These are phyloP conservation scores for Colletotrichum sansevieriae DNA, from an alignment of 2,329 filamentous ascomycete genomes.

Conservation along the genomic window DNA sequence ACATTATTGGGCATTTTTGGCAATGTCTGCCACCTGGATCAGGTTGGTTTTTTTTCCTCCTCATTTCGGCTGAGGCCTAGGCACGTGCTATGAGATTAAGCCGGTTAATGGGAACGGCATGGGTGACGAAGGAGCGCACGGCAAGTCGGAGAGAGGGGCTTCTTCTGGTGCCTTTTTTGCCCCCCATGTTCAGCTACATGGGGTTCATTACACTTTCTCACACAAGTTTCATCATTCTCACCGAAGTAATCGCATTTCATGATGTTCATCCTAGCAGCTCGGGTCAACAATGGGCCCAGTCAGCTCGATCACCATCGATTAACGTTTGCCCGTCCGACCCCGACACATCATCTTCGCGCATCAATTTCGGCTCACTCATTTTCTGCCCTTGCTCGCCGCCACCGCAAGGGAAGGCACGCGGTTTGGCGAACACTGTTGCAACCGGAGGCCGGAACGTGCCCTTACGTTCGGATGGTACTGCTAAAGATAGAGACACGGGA, in stretches of 20 bases:
- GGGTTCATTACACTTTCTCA: no score
- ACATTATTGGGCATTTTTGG: slow-evolving; percentile 13
- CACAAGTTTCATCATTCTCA: neutral
- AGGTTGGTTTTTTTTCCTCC: neutral
- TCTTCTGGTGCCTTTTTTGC: neutral
- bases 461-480: no score
- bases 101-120: neutral
- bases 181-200: no score
- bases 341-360: neutral
- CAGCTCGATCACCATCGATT: neutral
- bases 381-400: slow-evolving; percentile 2
- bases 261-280: neutral
- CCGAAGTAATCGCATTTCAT: neutral
- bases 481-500: neutral
- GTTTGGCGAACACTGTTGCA: slow-evolving; percentile 10
- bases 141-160: neutral
- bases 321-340: neutral
- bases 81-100: neutral
- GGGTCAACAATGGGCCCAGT: slow-evolving; percentile 11
- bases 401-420: neutral
- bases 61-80: neutral
- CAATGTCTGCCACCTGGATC: slow-evolving; percentile 9
- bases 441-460: neutral
- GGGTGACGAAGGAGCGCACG: neutral
- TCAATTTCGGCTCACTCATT: slow-evolving; percentile 27